Conservation (phyloP, 345 rosid genomes). For the Euclidium syriacum region DNA sequence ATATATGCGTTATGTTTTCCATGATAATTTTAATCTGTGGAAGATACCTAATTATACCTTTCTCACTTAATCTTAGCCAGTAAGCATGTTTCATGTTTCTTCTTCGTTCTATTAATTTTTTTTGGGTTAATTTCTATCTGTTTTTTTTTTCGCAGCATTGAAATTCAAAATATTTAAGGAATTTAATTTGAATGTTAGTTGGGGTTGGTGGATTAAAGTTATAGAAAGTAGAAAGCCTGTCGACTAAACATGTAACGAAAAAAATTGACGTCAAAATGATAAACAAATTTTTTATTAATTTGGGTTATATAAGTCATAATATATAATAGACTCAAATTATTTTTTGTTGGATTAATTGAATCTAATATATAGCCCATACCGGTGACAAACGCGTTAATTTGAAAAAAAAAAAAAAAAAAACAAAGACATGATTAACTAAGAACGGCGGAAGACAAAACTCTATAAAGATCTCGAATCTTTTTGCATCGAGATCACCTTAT, state of each 20-base stretch:
- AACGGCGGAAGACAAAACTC: conserved; percentile 9
- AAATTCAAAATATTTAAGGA: background rate
- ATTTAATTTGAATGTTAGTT: background rate
- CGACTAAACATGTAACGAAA: background rate
- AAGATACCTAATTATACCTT: background rate
- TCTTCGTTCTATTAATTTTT: background rate
- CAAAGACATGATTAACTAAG: background rate
- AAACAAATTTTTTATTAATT: background rate
- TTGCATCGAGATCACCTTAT: background rate
- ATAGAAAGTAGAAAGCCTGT: background rate
- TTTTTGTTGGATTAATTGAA: background rate
- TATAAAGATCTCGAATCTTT: background rate
- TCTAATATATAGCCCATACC: background rate
- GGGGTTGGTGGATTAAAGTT: background rate
- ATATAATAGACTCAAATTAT: no score
- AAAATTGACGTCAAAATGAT: background rate
- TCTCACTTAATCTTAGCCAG: no score
- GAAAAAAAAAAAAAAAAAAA: background rate
- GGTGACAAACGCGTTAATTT: background rate
- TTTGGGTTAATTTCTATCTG: background rate
- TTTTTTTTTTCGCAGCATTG: background rate
- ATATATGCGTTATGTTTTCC: no score
- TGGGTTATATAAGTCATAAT: background rate
- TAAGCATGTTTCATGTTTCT: conserved; percentile 5
- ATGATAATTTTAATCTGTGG: background rate